Conservation (phyloP, 2,329 filamentous ascomycete species). For the Rutstroemia sp. region DNA sequence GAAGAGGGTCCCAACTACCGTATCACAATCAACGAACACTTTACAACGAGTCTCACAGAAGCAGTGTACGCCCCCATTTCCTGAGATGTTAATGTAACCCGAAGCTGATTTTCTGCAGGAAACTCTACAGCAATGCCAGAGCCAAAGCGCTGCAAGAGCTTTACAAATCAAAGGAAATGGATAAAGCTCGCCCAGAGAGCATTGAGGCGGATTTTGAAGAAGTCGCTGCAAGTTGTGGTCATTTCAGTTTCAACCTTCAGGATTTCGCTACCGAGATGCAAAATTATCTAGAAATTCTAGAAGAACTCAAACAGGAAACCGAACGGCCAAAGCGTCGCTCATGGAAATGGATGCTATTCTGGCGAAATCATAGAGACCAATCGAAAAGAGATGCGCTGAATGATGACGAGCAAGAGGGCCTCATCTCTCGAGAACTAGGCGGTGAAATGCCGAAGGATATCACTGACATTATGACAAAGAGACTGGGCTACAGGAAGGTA, state of each 20-base stretch:
- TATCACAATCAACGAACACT: slow-evolving; percentile 71
- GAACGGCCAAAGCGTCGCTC: slow-evolving; percentile 53
- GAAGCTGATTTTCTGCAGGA: slow-evolving; percentile 20
- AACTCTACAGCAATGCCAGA: slow-evolving; percentile 69
- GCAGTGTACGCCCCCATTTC: slow-evolving; percentile 47
- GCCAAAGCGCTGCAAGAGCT: slow-evolving; percentile 69
- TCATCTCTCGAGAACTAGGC: slow-evolving; percentile 16
- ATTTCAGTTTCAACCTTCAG: slow-evolving; percentile 88
- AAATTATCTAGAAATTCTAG: slow-evolving; percentile 72
- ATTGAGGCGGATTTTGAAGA: slow-evolving; percentile 93
- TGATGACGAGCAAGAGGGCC: slow-evolving; percentile 24
- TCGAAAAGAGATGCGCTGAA: slow-evolving; percentile 4
- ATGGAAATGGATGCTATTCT: slow-evolving; percentile 85
- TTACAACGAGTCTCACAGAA: slow-evolving; percentile 70
- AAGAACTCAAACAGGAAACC: slow-evolving; percentile 71
- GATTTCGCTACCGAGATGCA: slow-evolving; percentile 89
- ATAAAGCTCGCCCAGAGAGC: slow-evolving; percentile 59
- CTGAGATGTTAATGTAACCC: background rate
- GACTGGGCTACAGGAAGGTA: slow-evolving; percentile 17
- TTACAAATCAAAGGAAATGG: slow-evolving; percentile 72
- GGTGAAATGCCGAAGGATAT: slow-evolving; percentile 20
- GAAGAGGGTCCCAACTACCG: slow-evolving; percentile 56
- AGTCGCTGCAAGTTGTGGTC: slow-evolving; percentile 92
- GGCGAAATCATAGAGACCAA: slow-evolving; percentile 39
- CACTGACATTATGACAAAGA: slow-evolving; percentile 10